Base-by-base conservation (phyloP, 2,329 filamentous ascomycete species). In the Curvularia lunata region DNA sequence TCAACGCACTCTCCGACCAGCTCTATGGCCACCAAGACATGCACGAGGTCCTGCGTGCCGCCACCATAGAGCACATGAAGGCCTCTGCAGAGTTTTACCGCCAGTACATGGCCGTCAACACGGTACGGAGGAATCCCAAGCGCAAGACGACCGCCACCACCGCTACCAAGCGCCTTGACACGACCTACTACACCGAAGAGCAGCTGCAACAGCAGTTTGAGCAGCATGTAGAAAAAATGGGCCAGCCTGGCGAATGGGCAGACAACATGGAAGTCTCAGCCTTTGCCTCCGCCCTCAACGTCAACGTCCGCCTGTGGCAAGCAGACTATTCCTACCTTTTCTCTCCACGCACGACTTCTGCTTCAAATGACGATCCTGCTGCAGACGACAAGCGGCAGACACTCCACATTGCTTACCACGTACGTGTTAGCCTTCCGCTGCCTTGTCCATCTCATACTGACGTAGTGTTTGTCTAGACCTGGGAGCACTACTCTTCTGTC, bases 201-300 rank as follows among this genome's bases (percentile, higher is more conserved):
- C 83, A 88, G 62, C 78, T 83, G 61, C 81, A 85, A 61, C 73
- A 74, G 37, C 79, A 80, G 27, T 86, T 83, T 67, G 77, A 83
- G 51, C 80, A 80, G 32, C 85, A 88, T 71, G 78, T 90, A 12
- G 76, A 81, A 59, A 79, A 81, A 54, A 89, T 90, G 82, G 82
- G 84, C 28, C 82, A 83, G 67, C 80, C 82, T 28, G 85, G 85
- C 50, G 84, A 84, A 38, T 90, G 84, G 76, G 88, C 86, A 25
- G 87, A 88, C 69, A 87, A 89, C 57, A 82, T 88, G 77, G 87
- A 90, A 75, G 83, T 91, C 43, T 82, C 83, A 30, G 88, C 88
- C 5, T 90, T 90, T 74, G 84, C 85, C 27, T 82, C 84, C 54
- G 84, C 83, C 21, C 88, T 83, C 70, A 80, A 83, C 49, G 83